Evolutionary conservation across 2,329 filamentous ascomycete species (phyloP).

Genomic region (Phaeosphaeria sp.): DNA sequence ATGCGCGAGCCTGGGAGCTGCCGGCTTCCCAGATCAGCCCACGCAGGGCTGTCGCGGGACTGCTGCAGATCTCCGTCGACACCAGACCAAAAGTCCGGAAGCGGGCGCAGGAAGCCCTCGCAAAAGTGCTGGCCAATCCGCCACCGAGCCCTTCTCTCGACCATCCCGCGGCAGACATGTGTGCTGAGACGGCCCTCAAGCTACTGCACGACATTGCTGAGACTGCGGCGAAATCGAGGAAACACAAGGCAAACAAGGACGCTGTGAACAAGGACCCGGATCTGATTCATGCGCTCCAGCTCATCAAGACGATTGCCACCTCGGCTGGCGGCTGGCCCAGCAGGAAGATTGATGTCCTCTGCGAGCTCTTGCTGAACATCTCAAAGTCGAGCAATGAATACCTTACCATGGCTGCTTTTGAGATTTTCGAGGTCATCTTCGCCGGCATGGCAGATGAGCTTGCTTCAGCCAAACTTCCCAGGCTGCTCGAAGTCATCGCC

Average conservation of each 20-base stretch:
- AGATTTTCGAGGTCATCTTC: slow-evolving; percentile 97
- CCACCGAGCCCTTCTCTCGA: slow-evolving; percentile 92
- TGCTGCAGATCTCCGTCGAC: slow-evolving; percentile 85
- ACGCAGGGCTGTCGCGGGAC: slow-evolving; percentile 82
- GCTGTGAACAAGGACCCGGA: slow-evolving; percentile 75
- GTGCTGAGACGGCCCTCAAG: slow-evolving; percentile 86
- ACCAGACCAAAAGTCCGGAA: slow-evolving; percentile 92
- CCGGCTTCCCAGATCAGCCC: slow-evolving; percentile 84
- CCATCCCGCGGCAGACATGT: slow-evolving; percentile 95
- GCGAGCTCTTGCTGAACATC: slow-evolving; percentile 86
- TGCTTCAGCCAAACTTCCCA: slow-evolving; percentile 86
- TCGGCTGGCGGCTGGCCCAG: slow-evolving; percentile 95
- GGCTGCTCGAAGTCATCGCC: slow-evolving; percentile 87
- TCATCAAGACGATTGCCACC: slow-evolving; percentile 86
- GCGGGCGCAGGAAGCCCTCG: slow-evolving; percentile 87
- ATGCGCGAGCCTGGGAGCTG: slow-evolving; percentile 85
- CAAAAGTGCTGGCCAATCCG: slow-evolving; percentile 80
- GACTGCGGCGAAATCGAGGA: slow-evolving; percentile 74
- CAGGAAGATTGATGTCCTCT: slow-evolving; percentile 91
- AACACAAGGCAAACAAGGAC: slow-evolving; percentile 59
- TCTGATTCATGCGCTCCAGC: slow-evolving; percentile 88
- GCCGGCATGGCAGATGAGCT: slow-evolving; percentile 87
- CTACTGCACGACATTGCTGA: slow-evolving; percentile 79
- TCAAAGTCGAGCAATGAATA: slow-evolving; percentile 92
- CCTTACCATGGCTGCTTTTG: slow-evolving; percentile 94